These are phyloP conservation scores for Posidonia oceanica DNA, from an alignment of 116 monocot species.

Conservation along the genomic window DNA sequence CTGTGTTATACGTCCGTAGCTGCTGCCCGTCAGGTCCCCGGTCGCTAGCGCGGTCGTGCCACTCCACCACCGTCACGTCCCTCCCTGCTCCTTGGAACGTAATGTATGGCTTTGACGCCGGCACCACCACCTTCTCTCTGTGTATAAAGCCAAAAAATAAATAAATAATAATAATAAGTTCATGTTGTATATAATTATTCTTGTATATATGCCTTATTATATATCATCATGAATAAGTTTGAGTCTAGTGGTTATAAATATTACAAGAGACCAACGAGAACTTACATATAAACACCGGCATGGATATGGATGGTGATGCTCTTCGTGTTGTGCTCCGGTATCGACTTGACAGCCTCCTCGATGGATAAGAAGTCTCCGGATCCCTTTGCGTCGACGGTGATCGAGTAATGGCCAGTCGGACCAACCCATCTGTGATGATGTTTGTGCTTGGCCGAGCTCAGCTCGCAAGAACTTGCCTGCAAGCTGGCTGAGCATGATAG, in stretches of 20 bases:
- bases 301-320: constrained; percentile 47
- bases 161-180: no score
- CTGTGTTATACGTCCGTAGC: constrained; percentile 82
- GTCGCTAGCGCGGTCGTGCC: constrained; percentile 83
- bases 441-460: neutral
- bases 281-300: constrained; percentile 73
- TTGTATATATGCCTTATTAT: no score
- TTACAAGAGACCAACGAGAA: no score
- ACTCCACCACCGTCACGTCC: constrained; percentile 58
- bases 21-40: constrained; percentile 76
- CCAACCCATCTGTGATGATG: constrained; percentile 35
- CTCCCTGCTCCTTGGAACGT: constrained; percentile 66
- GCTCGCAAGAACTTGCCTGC: neutral
- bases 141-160: neutral
- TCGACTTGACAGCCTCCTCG: constrained; percentile 64
- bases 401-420: constrained; percentile 38
- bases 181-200: no score
- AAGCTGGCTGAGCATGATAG: neutral
- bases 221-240: no score
- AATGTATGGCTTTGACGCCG: constrained; percentile 70
- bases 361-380: constrained; percentile 74
- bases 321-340: constrained; percentile 59
- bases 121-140: constrained; percentile 85
- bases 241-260: no score
- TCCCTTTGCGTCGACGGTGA: constrained; percentile 61